A percentile compares a stretch with the other conserved stretches of the same genome.
These are phyloP conservation scores for Thalia dealbata DNA, from an alignment of 176 grass and related monocot genomes.

Conservation along the genomic window DNA sequence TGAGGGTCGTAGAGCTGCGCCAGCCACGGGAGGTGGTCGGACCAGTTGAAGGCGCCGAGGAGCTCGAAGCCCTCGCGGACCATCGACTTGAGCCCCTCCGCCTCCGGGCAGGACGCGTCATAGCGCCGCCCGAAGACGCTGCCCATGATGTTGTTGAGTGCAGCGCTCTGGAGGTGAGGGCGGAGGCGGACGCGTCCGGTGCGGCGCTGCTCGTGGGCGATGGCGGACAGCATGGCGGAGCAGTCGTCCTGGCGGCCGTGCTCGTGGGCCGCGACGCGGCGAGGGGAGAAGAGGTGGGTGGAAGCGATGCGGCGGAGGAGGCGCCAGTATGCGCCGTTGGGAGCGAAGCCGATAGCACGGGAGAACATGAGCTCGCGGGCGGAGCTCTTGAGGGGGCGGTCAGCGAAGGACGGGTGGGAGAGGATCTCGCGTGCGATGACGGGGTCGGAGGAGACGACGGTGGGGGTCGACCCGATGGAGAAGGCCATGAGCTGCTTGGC, in stretches of 20 bases:
- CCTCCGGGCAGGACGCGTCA: constrained; percentile 23
- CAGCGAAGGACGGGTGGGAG: constrained; percentile 9
- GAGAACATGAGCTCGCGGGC: constrained; percentile 18
- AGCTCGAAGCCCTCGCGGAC: constrained; percentile 67
- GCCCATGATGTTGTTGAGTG: constrained; percentile 78
- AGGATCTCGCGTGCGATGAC: constrained; percentile 17
- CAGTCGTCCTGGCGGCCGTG: constrained; percentile 36
- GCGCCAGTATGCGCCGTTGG: constrained; percentile 34
- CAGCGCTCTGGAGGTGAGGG: constrained; percentile 43
- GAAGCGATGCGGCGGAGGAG: constrained; percentile 58
- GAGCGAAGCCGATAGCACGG: constrained; percentile 15
- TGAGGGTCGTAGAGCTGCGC: constrained; percentile 39
- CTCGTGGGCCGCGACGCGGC: constrained; percentile 57
- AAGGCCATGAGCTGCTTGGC: constrained; percentile 17
- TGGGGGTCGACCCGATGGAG: constrained; percentile 15
- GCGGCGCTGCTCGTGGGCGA: constrained; percentile 23
- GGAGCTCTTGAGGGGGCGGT: constrained; percentile 15
- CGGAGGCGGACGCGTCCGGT: constrained; percentile 35
- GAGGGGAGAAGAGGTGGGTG: constrained; percentile 61
- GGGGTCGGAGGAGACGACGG: constrained; percentile 15
- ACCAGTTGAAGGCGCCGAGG: constrained; percentile 81
- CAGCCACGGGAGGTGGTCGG: constrained; percentile 64
- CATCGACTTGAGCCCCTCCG: constrained; percentile 41
- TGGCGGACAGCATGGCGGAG: constrained; percentile 24
- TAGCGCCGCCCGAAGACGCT: constrained; percentile 59